phyloP scores from a whole-genome alignment of 495 filamentous ascomycete genomes.

The Peziza echinospora region DNA sequence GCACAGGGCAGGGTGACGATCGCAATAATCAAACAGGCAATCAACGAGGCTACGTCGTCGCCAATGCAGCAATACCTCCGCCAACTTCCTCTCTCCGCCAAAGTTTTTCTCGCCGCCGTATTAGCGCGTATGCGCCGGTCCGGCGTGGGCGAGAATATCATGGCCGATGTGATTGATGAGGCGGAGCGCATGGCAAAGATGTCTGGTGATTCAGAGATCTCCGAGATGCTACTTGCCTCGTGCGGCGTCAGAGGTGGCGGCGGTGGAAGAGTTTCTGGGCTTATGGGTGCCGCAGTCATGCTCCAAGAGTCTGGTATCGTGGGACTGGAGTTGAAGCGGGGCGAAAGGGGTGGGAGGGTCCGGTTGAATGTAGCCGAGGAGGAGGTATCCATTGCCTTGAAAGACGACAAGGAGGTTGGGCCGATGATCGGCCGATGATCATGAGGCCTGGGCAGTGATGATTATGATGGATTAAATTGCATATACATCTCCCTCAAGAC shows the following conservation, averaged over 20 bases:
- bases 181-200: constrained; percentile 49
- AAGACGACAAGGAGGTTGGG: constrained; percentile 70
- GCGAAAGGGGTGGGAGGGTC: constrained; percentile 70
- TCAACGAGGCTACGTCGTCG: constrained; percentile 80
- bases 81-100: constrained; percentile 54
- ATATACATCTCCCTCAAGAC: no score
- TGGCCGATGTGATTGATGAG: constrained; percentile 85
- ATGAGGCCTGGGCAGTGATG: no score
- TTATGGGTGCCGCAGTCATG: constrained; percentile 54
- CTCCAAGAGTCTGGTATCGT: constrained; percentile 74
- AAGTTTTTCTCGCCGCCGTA: constrained; percentile 66
- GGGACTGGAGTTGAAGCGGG: constrained; percentile 52
- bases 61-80: constrained; percentile 77
- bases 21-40: constrained; percentile 75
- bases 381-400: constrained; percentile 68
- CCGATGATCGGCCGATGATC: background rate
- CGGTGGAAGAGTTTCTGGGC: constrained; percentile 37
- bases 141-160: constrained; percentile 64
- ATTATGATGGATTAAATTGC: no score
- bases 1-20: constrained; percentile 54
- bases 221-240: constrained; percentile 4
- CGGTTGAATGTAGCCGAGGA: constrained; percentile 69
- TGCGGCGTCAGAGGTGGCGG: constrained; percentile 6
- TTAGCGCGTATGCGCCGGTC: constrained; percentile 57
- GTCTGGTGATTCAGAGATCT: constrained; percentile 24